phyloP scores from a whole-genome alignment of 2,329 filamentous ascomycete genomes.

The Teratosphaeria destructans region DNA sequence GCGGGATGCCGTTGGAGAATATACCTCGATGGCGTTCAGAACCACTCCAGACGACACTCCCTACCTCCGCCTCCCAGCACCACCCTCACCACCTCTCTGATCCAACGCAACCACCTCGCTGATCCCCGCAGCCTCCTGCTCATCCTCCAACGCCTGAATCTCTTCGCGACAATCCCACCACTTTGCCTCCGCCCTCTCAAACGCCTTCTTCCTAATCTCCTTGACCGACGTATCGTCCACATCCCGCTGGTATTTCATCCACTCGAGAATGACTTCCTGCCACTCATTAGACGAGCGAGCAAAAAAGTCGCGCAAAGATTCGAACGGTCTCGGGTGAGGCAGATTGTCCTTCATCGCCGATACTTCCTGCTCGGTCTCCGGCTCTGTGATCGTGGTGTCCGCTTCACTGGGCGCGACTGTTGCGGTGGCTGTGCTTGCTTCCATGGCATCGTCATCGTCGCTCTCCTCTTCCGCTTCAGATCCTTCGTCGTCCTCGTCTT shows the following conservation, averaged over 20 bases:
- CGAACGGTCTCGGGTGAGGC: conserved; percentile 73
- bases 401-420: conserved; percentile 4
- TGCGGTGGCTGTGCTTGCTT: conserved; percentile 18
- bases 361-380: conserved; percentile 9
- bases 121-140: conserved; percentile 91
- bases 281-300: conserved; percentile 75
- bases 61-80: conserved; percentile 3
- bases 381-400: conserved; percentile 6
- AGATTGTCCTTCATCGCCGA: conserved; percentile 60
- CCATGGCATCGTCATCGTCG: conserved; percentile 3
- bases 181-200: conserved; percentile 84
- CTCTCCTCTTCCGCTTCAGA: conserved; percentile 27
- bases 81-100: conserved; percentile 7
- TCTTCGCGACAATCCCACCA: conserved; percentile 99
- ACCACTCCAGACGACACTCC: not conserved
- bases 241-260: conserved; percentile 57
- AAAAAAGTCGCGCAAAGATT: conserved; percentile 86
- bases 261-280: conserved; percentile 77
- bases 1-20: no score
- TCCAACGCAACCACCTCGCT: conserved; percentile 50
- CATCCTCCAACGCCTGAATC: conserved; percentile 81
- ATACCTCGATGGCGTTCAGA: not conserved
- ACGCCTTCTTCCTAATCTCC: conserved; percentile 85
- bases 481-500: conserved; percentile 42
- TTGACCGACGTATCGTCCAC: conserved; percentile 66